These are phyloP conservation scores for Spiraea crenata DNA, from an alignment of 331 rosid species.

Conservation along the genomic window DNA sequence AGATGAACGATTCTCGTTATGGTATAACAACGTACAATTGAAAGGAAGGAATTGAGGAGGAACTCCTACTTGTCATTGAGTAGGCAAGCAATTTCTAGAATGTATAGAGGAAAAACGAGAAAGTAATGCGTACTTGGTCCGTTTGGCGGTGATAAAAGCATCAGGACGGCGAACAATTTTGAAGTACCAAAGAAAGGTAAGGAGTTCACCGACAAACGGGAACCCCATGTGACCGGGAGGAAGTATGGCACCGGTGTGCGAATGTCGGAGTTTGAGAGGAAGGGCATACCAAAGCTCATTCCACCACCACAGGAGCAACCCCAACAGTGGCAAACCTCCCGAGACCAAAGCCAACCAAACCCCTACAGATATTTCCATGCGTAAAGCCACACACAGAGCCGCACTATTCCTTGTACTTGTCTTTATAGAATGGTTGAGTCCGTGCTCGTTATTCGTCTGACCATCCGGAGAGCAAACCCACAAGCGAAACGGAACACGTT, in stretches of 20 bases:
- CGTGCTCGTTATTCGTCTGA: no score
- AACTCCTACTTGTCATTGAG: no score
- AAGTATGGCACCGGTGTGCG: constrained; percentile 9
- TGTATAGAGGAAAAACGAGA: not conserved
- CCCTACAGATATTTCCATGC: not conserved
- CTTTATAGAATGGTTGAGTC: no score
- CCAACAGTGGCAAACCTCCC: constrained; percentile 19
- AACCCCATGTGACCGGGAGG: constrained; percentile 39
- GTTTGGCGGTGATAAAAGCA: constrained; percentile 35
- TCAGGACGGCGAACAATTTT: constrained; percentile 23
- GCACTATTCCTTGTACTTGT: no score
- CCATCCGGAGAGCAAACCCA: no score
- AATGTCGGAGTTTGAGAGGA: constrained; percentile 4
- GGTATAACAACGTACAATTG: no score
- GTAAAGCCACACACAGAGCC: no score
- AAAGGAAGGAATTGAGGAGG: no score
- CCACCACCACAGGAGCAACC: constrained; percentile 31
- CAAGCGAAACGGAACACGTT: no score
- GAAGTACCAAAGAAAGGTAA: constrained; percentile 40
- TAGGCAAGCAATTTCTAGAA: no score
- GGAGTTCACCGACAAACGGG: constrained; percentile 38
- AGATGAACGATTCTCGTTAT: no score
- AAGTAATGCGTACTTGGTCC: constrained; percentile 32
- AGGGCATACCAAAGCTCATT: constrained; percentile 27
- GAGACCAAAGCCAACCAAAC: constrained; percentile 9